These are phyloP conservation scores for Cerrena zonata DNA, from an alignment of 1,284 basidiomycete species.

Conservation along the genomic window DNA sequence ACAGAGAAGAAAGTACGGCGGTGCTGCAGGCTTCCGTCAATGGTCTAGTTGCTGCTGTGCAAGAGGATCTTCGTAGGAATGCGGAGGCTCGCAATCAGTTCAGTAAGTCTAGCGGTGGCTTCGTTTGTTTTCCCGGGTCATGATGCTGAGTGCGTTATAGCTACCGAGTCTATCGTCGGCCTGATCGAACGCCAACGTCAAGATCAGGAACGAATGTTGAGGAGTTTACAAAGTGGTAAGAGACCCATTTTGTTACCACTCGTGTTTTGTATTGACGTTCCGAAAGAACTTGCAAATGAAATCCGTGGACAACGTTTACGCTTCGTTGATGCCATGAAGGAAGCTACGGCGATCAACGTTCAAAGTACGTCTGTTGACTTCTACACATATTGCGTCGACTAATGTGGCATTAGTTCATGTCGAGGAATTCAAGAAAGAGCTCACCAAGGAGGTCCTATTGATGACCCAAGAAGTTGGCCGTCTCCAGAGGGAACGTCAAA, in stretches of 20 bases:
- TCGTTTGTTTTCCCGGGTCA: too few species aligned
- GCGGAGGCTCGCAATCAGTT: slow-evolving; percentile 31
- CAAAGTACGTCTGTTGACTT: slow-evolving; percentile 45
- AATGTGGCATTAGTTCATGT: slow-evolving; percentile 55
- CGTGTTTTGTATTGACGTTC: too few species aligned
- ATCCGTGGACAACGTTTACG: slow-evolving; percentile 78
- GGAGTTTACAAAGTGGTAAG: slow-evolving; percentile 58
- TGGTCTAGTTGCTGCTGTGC: slow-evolving; percentile 39
- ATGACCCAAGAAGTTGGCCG: slow-evolving; percentile 73
- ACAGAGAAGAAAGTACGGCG: slow-evolving; percentile 37
- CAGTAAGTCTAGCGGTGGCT: too few species aligned
- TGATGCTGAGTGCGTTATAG: slow-evolving; percentile 25
- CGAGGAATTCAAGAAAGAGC: slow-evolving; percentile 76
- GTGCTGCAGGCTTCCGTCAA: slow-evolving; percentile 44
- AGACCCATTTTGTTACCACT: too few species aligned
- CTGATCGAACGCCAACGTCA: slow-evolving; percentile 62
- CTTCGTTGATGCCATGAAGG: slow-evolving; percentile 87
- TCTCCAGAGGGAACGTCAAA: slow-evolving; percentile 67
- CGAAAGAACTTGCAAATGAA: slow-evolving; percentile 74
- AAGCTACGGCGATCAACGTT: slow-evolving; percentile 81
- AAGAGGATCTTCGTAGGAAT: slow-evolving; percentile 31
- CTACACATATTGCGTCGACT: background rate
- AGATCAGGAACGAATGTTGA: slow-evolving; percentile 65
- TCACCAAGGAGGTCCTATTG: slow-evolving; percentile 65
- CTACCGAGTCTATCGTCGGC: slow-evolving; percentile 51